Conservation (phyloP, 352 stramenopile species). For the Phytopythium boreale region DNA sequence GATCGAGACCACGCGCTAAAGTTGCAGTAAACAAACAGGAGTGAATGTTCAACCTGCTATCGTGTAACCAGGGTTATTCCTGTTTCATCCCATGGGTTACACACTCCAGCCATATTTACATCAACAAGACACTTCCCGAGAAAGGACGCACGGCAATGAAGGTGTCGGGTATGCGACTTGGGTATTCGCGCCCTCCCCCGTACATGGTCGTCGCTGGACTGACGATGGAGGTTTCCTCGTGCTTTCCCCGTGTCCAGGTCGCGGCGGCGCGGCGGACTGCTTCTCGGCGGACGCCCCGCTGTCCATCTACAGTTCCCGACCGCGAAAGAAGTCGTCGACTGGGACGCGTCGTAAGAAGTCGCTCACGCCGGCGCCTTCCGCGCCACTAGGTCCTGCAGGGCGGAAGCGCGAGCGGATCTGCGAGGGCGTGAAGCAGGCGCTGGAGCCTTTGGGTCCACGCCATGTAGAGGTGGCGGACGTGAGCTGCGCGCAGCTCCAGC, state of each 20-base stretch:
- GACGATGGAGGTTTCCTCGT: background rate
- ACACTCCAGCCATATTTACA: background rate
- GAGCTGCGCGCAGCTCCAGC: slow-evolving; percentile 59
- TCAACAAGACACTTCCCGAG: background rate
- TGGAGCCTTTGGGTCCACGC: slow-evolving; percentile 11
- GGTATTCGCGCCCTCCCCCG: background rate
- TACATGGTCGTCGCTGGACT: background rate
- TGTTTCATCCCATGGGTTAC: background rate
- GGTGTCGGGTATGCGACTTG: background rate
- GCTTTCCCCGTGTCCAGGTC: background rate
- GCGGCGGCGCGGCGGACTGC: background rate
- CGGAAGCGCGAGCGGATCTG: slow-evolving; percentile 22
- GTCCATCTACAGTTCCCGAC: slow-evolving; percentile 2
- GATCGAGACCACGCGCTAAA: background rate
- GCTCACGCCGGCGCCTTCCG: background rate
- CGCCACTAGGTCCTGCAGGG: slow-evolving; percentile 12
- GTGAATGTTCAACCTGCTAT: background rate
- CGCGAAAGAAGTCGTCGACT: background rate
- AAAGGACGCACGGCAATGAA: background rate
- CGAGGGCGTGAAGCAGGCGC: slow-evolving; percentile 12
- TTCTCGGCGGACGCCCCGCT: slow-evolving; percentile 5
- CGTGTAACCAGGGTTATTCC: background rate
- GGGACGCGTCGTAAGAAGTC: background rate
- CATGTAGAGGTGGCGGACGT: slow-evolving; percentile 34
- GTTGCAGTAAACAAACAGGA: background rate